Percentiles rank a stretch among this genome's conserved stretches.
Evolutionary conservation across 331 rosid species (phyloP).

Genomic region (Telfairia occidentalis): DNA sequence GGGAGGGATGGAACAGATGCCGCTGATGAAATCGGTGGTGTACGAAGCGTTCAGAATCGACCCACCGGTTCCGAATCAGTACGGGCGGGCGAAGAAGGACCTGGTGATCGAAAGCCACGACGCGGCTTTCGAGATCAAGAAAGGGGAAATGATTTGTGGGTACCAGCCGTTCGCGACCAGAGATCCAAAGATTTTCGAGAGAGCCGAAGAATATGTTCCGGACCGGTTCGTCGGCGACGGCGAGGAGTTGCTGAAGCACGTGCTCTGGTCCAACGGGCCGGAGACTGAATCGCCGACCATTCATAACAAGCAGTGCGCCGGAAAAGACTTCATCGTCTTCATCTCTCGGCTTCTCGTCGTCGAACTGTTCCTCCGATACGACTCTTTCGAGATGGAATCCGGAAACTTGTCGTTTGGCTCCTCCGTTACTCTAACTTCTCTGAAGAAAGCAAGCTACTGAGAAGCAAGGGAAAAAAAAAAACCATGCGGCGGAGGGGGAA

Average conservation of each 20-base stretch:
- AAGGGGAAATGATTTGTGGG: slow-evolving; percentile 76
- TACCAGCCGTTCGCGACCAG: slow-evolving; percentile 85
- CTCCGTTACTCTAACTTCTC: slow-evolving; percentile 53
- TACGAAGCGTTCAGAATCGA: slow-evolving; percentile 66
- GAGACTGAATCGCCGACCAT: slow-evolving; percentile 45
- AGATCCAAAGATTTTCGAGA: slow-evolving; percentile 61
- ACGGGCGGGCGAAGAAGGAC: slow-evolving; percentile 58
- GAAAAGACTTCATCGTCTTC: slow-evolving; percentile 59
- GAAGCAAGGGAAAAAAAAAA: too few relatives aligned
- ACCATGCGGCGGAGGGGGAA: neutral
- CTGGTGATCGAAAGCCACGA: slow-evolving; percentile 72
- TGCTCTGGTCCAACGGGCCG: slow-evolving; percentile 87
- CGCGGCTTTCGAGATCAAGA: slow-evolving; percentile 51
- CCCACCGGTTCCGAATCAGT: slow-evolving; percentile 79
- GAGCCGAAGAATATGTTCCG: slow-evolving; percentile 49
- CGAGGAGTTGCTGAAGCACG: slow-evolving; percentile 57
- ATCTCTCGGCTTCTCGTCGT: slow-evolving; percentile 55
- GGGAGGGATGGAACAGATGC: slow-evolving; percentile 65
- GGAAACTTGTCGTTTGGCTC: slow-evolving; percentile 36
- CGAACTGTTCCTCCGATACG: slow-evolving; percentile 73
- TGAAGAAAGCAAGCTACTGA: slow-evolving; percentile 47
- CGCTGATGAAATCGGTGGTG: slow-evolving; percentile 71
- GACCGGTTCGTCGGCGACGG: slow-evolving; percentile 79
- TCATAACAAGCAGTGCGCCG: slow-evolving; percentile 71
- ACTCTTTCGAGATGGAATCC: slow-evolving; percentile 49